Evolutionary conservation across 2,329 filamentous ascomycete species (phyloP), one percentile per base, ranked within the genome.

Genomic region (Cordyceps cicadae): DNA sequence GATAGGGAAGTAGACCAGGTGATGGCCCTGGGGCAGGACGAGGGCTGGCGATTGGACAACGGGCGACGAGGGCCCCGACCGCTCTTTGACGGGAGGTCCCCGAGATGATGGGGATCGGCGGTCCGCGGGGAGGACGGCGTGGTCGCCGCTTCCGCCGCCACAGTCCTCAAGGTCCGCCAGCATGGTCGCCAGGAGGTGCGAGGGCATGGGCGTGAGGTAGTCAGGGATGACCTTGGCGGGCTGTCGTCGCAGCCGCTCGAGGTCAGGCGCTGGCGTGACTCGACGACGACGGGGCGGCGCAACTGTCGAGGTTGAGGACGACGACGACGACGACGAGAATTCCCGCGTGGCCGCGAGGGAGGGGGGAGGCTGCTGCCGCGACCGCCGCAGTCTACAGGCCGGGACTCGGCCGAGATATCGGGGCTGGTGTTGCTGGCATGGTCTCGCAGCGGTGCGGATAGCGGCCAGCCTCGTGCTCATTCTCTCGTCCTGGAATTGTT

Each of bases 1-100:
- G 12, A 88, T 82, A 62, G 92, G 90, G 75, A 96, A 97, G 77
- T 95, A 95, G 65, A 93, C 85, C 41, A 96, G 80, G 72, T 97
- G 92, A 71, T 95, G 87, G 41, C 87, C 89, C 34, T 83, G 79
- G 0, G 87, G 85, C 7, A 88, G 74, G 3, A 70, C 51, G 5
- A n/a, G 50, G 1, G 70, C 60, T n/a, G 70, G 70, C 3, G 65
- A 64, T 5, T 65, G 54, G 56, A 66, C 56, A 5, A 15, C 45
- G 3, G 68, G 64, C 14, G 63, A 60, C 2, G 59, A 41, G 34
- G 34, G 34, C 34, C 2, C 34, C 34, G 34, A 37, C 34, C 34
- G 34, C 32, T 37, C 46, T 14, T 15, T 34, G 4, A 19, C 1
- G 12, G 5, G 15, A 37, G 34, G 37, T 39, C 46, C 19, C 34